These are phyloP conservation scores for Tuctoria greenei DNA, from an alignment of 176 grass and related monocot genomes.

Conservation along the genomic window DNA sequence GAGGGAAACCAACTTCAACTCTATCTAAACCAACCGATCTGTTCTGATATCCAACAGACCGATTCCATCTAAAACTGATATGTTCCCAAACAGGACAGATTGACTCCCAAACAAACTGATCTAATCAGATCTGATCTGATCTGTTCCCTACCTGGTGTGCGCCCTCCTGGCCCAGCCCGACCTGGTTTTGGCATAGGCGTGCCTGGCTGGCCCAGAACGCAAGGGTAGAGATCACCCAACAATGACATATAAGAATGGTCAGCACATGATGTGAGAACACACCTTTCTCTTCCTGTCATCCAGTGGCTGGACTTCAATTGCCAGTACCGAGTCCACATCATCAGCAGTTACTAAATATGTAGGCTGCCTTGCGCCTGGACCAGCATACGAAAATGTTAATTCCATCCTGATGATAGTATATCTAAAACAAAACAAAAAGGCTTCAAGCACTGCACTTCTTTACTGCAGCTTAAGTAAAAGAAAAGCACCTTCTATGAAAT, in stretches of 20 bases:
- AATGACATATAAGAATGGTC: slow-evolving; percentile 13
- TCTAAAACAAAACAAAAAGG: slow-evolving; percentile 20
- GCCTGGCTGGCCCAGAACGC: no score
- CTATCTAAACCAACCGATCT: no score
- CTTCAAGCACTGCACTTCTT: slow-evolving; percentile 5
- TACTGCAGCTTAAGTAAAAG: slow-evolving; percentile 21
- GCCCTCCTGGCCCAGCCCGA: no score
- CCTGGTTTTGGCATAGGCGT: no score
- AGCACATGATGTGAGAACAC: slow-evolving; percentile 6
- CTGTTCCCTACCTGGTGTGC: no score
- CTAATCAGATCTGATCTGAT: no score
- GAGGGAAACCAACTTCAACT: no score
- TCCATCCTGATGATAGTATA: slow-evolving; percentile 9
- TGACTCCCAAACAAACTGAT: no score
- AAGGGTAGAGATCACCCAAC: no score
- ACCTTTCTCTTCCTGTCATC: slow-evolving; percentile 95
- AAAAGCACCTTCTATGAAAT: slow-evolving; percentile 84
- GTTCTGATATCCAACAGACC: no score
- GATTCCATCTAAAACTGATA: no score
- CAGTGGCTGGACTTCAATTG: slow-evolving; percentile 90
- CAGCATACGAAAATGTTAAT: slow-evolving; percentile 24
- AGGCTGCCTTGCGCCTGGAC: slow-evolving; percentile 79
- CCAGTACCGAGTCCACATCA: slow-evolving; percentile 80
- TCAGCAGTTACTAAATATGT: slow-evolving; percentile 93
- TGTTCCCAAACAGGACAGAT: no score